Evolutionary conservation across 768 basidiomycete genomes (phyloP), one percentile per base, ranked within the genome.

Genomic region (Boletus bicolor): DNA sequence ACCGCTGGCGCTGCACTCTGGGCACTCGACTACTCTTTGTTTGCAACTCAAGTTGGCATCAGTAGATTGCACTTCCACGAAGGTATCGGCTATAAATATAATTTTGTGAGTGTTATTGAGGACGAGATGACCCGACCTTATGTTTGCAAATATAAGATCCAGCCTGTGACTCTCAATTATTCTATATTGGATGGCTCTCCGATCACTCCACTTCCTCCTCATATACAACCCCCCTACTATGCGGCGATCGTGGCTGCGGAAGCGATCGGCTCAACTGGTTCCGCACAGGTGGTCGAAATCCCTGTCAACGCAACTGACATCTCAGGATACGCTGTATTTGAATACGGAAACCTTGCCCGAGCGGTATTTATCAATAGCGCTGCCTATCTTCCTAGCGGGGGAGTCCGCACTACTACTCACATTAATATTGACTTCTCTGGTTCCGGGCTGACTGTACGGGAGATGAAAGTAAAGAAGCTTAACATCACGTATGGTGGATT

Each of bases 71-170:
- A 79, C 70, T 86, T 85, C 75, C 85, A 89, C 63, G 75, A 83
- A 53, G 86, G 86, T 15, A 73, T 88, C 51, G 86, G 86, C 1
- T 88, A 77, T 72, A 89, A 88, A 69, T 89, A 87, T 63, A 84
- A 81, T 63, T 72, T 87, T 51, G 86, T 83, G 34, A 51, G 57
- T 1, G 3, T 9, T 21, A 30, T 38, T 19, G 12, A 7, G 8
- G 37, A 21, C 11, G 32, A 44, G 19, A n/a, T 17, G n/a, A 21
- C 7, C 35, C 21, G 8, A 43, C 17, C 54, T 49, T 3, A 45
- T 39, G 8, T 30, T 43, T 38, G 21, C 19, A 51, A 71, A 57
- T 1, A 42, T 5, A 49, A 87, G 87, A 78, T 89, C 46, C 87
- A 89, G 68, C 87, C 87, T 5, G 65, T 75, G 36, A 73, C 80